Conservation (phyloP, 495 filamentous ascomycete genomes). For the Neurospora intermedia region DNA sequence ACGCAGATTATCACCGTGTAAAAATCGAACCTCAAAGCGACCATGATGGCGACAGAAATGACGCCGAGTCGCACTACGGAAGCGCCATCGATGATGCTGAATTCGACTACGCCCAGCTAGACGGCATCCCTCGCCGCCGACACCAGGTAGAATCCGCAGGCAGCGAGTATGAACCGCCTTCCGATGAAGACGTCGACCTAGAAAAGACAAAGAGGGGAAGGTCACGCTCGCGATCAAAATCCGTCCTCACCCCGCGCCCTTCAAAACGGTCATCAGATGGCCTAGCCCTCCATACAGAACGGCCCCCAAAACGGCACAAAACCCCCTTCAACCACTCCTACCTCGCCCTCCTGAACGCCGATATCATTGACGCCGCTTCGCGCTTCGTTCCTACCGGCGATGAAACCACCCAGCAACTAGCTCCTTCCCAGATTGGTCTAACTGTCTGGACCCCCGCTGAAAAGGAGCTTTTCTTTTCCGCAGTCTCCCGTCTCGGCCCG, state of each 20-base stretch:
- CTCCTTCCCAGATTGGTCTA: constrained; percentile 50
- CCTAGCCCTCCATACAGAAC: too few relatives aligned
- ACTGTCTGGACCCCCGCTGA: constrained; percentile 60
- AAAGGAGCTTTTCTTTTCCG: constrained; percentile 57
- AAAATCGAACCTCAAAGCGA: not conserved
- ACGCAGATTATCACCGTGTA: not conserved
- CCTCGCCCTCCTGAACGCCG: constrained; percentile 46
- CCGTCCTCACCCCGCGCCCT: not conserved
- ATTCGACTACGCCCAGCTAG: not conserved
- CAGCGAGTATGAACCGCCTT: not conserved
- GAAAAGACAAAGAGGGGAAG: not conserved
- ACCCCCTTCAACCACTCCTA: constrained; percentile 44
- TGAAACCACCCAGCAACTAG: constrained; percentile 2
- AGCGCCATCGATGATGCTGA: not conserved
- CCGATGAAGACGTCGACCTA: not conserved
- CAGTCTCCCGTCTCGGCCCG: constrained; percentile 50
- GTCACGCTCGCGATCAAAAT: not conserved
- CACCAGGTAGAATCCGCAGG: not conserved
- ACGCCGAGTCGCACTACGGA: not conserved
- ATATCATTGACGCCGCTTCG: constrained; percentile 33
- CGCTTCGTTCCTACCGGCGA: constrained; percentile 14
- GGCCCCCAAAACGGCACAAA: constrained; percentile 17
- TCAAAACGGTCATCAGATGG: not conserved
- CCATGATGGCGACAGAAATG: not conserved
- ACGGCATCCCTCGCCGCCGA: not conserved